Evolutionary conservation across 345 rosid species (phyloP).

Genomic region (Murraya paniculata): DNA sequence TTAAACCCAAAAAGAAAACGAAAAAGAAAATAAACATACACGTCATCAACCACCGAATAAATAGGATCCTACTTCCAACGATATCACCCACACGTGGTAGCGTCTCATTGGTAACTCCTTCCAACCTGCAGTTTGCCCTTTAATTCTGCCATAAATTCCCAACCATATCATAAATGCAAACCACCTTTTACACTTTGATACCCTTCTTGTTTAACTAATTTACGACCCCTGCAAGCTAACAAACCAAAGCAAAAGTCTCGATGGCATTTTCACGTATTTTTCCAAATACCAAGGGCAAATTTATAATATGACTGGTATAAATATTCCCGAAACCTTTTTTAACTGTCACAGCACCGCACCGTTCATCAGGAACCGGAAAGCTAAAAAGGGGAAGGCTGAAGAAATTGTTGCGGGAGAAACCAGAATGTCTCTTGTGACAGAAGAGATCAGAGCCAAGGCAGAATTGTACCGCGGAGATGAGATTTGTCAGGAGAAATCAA

Average conservation of each 20-base stretch:
- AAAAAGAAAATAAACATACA: not conserved
- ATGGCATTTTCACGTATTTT: not conserved
- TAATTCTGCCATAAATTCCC: slow-evolving; percentile 27
- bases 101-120: not conserved
- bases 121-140: slow-evolving; percentile 9
- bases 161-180: slow-evolving; percentile 20
- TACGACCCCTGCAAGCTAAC: too few relatives aligned
- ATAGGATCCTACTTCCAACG: slow-evolving; percentile 1
- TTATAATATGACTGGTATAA: not conserved
- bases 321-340: not conserved
- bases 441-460: slow-evolving; percentile 70
- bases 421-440: slow-evolving; percentile 61
- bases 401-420: not conserved
- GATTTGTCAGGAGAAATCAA: slow-evolving; percentile 62
- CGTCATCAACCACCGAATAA: not conserved
- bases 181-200: not conserved
- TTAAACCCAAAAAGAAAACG: not conserved
- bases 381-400: not conserved
- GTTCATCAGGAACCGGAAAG: not conserved
- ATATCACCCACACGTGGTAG: not conserved
- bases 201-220: slow-evolving; percentile 7
- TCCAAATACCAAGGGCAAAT: not conserved
- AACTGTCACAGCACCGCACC: not conserved
- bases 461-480: slow-evolving; percentile 76
- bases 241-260: not conserved